Conservation (phyloP, 2,329 filamentous ascomycete genomes). For the Fusarium sp. region DNA sequence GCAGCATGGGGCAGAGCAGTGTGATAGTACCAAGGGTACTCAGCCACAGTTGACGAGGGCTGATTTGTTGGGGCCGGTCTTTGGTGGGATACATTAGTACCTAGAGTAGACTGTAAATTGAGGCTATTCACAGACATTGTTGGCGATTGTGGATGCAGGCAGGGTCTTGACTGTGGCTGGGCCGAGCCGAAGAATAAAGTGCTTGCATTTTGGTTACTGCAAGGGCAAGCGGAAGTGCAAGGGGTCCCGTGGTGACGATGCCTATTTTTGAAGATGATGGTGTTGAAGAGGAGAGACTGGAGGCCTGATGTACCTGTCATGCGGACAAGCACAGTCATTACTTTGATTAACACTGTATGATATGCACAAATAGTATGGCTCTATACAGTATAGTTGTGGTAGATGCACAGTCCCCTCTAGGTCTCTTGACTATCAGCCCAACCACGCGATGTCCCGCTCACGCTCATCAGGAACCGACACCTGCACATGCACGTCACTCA, state of each 20-base stretch:
- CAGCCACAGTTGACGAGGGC: background rate
- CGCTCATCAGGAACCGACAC: constrained; percentile 32
- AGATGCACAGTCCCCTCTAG: constrained; percentile 13
- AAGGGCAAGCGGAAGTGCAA: constrained; percentile 24
- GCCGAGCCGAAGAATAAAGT: constrained; percentile 21
- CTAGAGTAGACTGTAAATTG: background rate
- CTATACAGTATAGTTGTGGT: fast-evolving
- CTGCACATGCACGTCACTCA: constrained; percentile 37
- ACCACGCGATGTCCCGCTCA: constrained; percentile 31
- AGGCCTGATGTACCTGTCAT: constrained; percentile 27
- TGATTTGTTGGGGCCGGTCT: background rate
- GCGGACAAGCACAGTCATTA: constrained; percentile 1
- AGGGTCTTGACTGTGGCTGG: background rate
- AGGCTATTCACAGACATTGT: constrained; percentile 15
- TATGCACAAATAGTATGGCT: fast-evolving
- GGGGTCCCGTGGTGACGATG: constrained; percentile 35
- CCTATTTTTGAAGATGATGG: constrained; percentile 22
- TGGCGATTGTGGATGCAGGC: background rate
- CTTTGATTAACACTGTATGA: background rate
- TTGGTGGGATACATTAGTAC: background rate
- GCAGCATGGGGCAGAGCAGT: constrained; percentile 29
- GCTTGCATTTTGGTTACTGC: constrained; percentile 12
- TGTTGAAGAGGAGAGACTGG: constrained; percentile 17
- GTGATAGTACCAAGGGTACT: background rate
- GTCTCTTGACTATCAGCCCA: constrained; percentile 35